Conservation (phyloP, 441 rosid species). For the Eruca vesicaria region DNA sequence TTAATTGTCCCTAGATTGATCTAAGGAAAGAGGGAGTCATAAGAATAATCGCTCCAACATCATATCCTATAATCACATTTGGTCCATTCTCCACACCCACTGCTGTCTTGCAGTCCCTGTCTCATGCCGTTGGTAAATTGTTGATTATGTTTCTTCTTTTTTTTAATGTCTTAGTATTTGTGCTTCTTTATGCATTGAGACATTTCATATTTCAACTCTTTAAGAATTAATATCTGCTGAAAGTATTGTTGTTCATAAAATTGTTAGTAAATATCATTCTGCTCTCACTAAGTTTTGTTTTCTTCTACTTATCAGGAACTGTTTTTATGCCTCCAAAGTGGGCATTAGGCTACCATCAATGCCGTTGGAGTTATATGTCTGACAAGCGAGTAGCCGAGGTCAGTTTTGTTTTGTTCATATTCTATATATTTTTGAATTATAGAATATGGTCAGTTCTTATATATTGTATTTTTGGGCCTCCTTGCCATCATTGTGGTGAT, state of each 20-base stretch:
- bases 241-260: background rate
- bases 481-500: conserved; percentile 3
- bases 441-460: background rate
- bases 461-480: background rate
- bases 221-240: background rate
- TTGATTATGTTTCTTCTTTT: background rate
- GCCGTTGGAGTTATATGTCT: conserved; percentile 93
- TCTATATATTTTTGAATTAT: background rate
- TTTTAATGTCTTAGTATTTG: background rate
- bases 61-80: conserved; percentile 85
- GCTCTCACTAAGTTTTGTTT: background rate
- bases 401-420: conserved; percentile 23
- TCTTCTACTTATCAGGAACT: conserved; percentile 53
- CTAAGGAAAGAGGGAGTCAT: conserved; percentile 62
- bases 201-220: background rate
- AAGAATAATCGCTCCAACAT: conserved; percentile 50
- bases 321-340: conserved; percentile 97
- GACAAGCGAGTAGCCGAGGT: conserved; percentile 84
- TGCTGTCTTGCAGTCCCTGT: conserved; percentile 73
- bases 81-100: conserved; percentile 84
- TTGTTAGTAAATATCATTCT: background rate
- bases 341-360: conserved; percentile 96
- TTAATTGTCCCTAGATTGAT: conserved; percentile 66
- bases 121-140: conserved; percentile 78
- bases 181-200: conserved; percentile 8